phyloP scores from a whole-genome alignment of 805 yeast genomes.

The Grigorovia jiainica region DNA sequence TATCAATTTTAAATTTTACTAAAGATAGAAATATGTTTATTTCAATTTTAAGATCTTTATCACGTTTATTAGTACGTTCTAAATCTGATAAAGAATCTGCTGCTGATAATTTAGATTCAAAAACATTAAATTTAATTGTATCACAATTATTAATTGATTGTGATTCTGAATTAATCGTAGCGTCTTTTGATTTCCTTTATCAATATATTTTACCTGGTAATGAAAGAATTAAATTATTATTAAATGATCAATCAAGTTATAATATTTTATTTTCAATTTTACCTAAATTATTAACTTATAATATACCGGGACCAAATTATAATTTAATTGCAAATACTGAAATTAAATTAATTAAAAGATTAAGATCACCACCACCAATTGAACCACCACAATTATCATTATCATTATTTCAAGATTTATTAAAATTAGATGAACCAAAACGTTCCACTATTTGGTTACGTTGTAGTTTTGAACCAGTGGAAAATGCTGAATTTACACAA shows the following conservation, averaged over 20 bases:
- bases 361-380: conserved; percentile 55
- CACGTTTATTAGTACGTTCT: conserved; percentile 66
- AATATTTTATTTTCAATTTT: conserved; percentile 48
- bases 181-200: conserved; percentile 73
- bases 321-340: conserved; percentile 17
- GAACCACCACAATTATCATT: conserved; percentile 53
- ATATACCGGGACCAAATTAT: conserved; percentile 32
- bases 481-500: conserved; percentile 83
- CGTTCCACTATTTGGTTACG: conserved; percentile 94
- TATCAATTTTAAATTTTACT: conserved; percentile 39
- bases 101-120: conserved; percentile 38
- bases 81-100: conserved; percentile 39
- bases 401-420: conserved; percentile 48
- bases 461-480: conserved; percentile 73
- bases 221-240: conserved; percentile 44
- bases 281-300: conserved; percentile 50
- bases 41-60: conserved; percentile 62
- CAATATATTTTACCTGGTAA: conserved; percentile 64
- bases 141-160: conserved; percentile 44
- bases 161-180: conserved; percentile 61
- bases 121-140: conserved; percentile 43
- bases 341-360: conserved; percentile 41
- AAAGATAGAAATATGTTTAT: conserved; percentile 64
- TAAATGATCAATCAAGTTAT: conserved; percentile 39
- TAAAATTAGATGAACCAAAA: conserved; percentile 68